A percentile compares a stretch with the other conserved stretches of the same genome.
Conservation (phyloP, 345 rosid genomes). For the Atalantia buxifolia region DNA sequence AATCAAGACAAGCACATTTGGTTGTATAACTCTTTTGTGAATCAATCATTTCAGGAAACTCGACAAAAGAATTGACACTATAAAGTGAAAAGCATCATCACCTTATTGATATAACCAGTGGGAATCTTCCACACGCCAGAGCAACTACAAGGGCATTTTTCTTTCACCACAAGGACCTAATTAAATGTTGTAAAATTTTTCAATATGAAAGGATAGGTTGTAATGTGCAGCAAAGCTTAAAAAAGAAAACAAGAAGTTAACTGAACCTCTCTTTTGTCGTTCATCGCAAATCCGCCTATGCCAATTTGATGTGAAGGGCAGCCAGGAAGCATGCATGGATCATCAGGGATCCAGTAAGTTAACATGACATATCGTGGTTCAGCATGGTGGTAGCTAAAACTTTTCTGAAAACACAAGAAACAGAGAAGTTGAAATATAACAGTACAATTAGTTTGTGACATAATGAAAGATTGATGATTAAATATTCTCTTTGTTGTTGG, state of each 20-base stretch:
- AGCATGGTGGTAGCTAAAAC: slow-evolving; percentile 50
- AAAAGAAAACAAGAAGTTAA: background rate
- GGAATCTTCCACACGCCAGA: slow-evolving; percentile 52
- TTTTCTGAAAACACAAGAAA: slow-evolving; percentile 28
- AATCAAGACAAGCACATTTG: background rate
- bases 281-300: slow-evolving; percentile 42
- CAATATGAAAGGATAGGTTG: too few species aligned
- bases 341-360: slow-evolving; percentile 50
- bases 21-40: background rate
- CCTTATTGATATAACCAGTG: slow-evolving; percentile 52
- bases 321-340: slow-evolving; percentile 42
- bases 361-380: slow-evolving; percentile 52
- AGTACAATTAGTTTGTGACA: background rate
- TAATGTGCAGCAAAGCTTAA: background rate
- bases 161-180: slow-evolving; percentile 53
- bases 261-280: slow-evolving; percentile 37
- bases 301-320: slow-evolving; percentile 58
- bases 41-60: background rate
- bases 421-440: background rate
- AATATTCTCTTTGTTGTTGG: background rate
- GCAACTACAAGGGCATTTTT: slow-evolving; percentile 39
- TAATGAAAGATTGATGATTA: background rate
- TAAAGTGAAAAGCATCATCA: background rate
- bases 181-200: background rate
- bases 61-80: background rate